Base-by-base conservation (phyloP, 2,329 filamentous ascomycete genomes). In the Fusarium sp. region DNA sequence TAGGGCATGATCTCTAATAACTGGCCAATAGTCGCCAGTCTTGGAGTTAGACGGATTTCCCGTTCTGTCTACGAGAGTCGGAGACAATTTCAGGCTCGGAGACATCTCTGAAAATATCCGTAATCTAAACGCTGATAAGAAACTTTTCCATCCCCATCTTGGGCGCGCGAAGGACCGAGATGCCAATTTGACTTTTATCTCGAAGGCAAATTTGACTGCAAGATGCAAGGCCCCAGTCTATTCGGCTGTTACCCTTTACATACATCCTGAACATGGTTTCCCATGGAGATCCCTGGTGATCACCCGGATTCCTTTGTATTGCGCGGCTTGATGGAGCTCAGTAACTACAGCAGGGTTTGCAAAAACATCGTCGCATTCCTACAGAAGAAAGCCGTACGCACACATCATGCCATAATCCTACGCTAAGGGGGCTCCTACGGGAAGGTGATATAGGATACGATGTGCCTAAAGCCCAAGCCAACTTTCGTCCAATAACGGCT, bases 11-110 rank as follows among this genome's bases (percentile, higher is more conserved):
- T 57, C 57, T 63, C 26, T 29, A 26, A n/a, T 47, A 44, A 49
- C 57, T 66, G 50, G 49, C 71, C 65, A 74, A 73, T 73, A 62
- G 66, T 57, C 57, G 49, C 55, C 35, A 57, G 42, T 50, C 44
- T 47, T 56, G 21, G 43, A 31, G 42, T 59, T 65, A 74, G 72
- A 74, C 72, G 72, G 69, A 68, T 74, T 74, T 74, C 72, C 69
- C 55, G 39, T 73, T 74, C 56, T 11, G 72, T 69, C 56, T 33
- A 59, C 24, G 24, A 44, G 37, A 55, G 52, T 57, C 24, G 46
- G 46, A 43, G 42, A 46, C 39, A 37, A 53, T 44, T 26, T 55
- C 43, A 52, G 38, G 42, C 62, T 55, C 29, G 49, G 47, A 42
- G 46, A 44, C 42, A 39, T 63, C 28, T 61, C 39, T 59, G 55